Base-by-base conservation (phyloP, 352 stramenopile genomes). In the Blastocystis sp. region DNA sequence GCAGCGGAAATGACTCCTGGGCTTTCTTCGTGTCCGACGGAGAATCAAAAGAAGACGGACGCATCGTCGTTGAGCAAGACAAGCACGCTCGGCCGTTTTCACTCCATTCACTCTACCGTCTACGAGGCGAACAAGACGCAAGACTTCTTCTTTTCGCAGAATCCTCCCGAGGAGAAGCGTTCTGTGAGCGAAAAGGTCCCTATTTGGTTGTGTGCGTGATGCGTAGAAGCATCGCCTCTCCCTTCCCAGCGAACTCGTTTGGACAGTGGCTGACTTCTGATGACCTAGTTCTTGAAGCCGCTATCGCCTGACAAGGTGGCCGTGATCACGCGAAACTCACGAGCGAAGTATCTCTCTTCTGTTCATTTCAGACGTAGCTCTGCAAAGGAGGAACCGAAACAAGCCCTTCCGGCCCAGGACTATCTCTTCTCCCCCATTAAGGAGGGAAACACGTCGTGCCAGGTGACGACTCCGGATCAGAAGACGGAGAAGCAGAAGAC, bases 281-380 rank as follows among this genome's bases (percentile, higher is more conserved):
- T 3, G 26, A 55, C 45, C 3, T 77, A 77, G 66, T 45, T 55
- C 2, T 19, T 85, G 51, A 85, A 85, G 37, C 74, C 74, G 2
- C 45, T 85, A 26, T 55, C 74, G 55, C 74, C 74, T 50, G 74
- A 63, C 21, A 85, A 85, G n/a, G 13, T 85, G 0, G 51, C 67
- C 19, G 60, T 55, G 29, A 33, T 85, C 6, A 55, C 29, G 10
- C 33, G 26, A 26, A 16, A 31, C n/a, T 29, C 41, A 9, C 74
- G 55, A 19, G 24, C 55, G 13, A 31, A 62, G 74, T 85, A 29
- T 24, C 16, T 69, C n/a, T 16, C 33, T 69, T 67, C 4, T 67
- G 45, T 26, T 21, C 19, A 9, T 55, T 37, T 85, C 4, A 55
- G 19, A 13, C 10, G 24, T 69, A 85, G 74, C 6, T 29, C 61